Conservation (phyloP, 129 eudicot species). For the Artemisia annua region DNA sequence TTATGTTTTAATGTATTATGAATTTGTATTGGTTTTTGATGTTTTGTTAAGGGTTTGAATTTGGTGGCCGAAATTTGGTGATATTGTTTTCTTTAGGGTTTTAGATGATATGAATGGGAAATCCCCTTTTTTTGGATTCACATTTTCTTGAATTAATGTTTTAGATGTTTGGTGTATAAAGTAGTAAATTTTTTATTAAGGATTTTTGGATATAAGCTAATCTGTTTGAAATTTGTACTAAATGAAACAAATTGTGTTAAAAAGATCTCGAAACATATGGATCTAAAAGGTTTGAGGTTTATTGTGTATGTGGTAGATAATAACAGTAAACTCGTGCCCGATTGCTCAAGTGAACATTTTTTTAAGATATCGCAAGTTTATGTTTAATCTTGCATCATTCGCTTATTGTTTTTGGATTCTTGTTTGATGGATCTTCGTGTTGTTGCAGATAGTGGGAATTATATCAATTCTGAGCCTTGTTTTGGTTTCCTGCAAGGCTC, state of each 20-base stretch:
- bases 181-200: not conserved
- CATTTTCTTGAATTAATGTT: slow-evolving; percentile 1
- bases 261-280: not conserved
- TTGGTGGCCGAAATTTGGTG: not conserved
- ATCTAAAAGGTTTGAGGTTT: not conserved
- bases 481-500: slow-evolving; percentile 23
- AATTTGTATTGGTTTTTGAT: slow-evolving; percentile 15
- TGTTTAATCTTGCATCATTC: not conserved
- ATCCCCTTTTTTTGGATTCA: not conserved
- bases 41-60: too few species aligned
- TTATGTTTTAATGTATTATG: slow-evolving; percentile 5
- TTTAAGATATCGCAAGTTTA: too few species aligned
- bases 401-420: not conserved
- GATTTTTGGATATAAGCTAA: not conserved
- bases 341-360: too few species aligned
- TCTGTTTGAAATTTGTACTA: not conserved
- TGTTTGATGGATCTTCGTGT: slow-evolving; percentile 5
- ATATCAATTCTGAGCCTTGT: slow-evolving; percentile 19
- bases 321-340: too few species aligned
- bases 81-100: slow-evolving; percentile 24
- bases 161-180: not conserved
- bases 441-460: slow-evolving; percentile 40
- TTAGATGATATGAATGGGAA: not conserved
- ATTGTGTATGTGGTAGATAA: not conserved
- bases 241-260: not conserved